Percentiles rank a stretch among this genome's conserved stretches.
These are phyloP conservation scores for Pythium aquatile DNA, from an alignment of 352 stramenopile genomes.

Conservation along the genomic window DNA sequence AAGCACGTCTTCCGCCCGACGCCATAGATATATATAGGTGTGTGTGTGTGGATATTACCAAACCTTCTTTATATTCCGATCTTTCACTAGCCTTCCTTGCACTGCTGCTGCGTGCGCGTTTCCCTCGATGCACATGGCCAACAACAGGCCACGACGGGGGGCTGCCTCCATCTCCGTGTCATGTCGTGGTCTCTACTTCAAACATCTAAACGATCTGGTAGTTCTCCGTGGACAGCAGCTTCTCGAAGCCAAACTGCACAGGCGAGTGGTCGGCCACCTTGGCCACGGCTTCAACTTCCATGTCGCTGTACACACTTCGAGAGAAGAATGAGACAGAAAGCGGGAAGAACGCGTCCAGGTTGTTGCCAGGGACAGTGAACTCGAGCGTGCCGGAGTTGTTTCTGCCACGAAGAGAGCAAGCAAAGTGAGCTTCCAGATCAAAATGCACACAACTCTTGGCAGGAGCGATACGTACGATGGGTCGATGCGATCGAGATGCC, in stretches of 20 bases:
- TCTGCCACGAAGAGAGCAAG: slow-evolving; percentile 26
- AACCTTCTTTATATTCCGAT: slow-evolving; percentile 9
- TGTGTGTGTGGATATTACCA: background rate
- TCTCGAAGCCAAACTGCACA: slow-evolving; percentile 83
- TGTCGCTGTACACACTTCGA: slow-evolving; percentile 84
- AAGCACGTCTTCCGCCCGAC: slow-evolving; percentile 56
- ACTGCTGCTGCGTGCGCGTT: background rate
- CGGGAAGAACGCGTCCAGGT: slow-evolving; percentile 86
- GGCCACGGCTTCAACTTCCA: slow-evolving; percentile 73
- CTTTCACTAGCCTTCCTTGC: slow-evolving; percentile 5
- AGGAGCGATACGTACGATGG: slow-evolving; percentile 50
- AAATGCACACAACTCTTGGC: background rate
- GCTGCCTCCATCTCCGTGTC: background rate
- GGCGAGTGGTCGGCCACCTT: slow-evolving; percentile 72
- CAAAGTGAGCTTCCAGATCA: background rate
- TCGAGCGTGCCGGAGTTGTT: slow-evolving; percentile 83
- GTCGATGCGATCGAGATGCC: slow-evolving; percentile 81
- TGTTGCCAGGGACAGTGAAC: slow-evolving; percentile 76
- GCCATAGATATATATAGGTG: background rate
- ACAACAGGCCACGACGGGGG: background rate
- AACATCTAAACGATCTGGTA: slow-evolving; percentile 88
- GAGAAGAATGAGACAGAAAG: slow-evolving; percentile 90
- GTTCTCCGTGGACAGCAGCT: slow-evolving; percentile 83
- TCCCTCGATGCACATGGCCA: slow-evolving; percentile 5
- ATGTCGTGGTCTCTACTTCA: slow-evolving; percentile 7